Evolutionary conservation across 768 basidiomycete genomes (phyloP).

Genomic region (Saitozyma sp.): DNA sequence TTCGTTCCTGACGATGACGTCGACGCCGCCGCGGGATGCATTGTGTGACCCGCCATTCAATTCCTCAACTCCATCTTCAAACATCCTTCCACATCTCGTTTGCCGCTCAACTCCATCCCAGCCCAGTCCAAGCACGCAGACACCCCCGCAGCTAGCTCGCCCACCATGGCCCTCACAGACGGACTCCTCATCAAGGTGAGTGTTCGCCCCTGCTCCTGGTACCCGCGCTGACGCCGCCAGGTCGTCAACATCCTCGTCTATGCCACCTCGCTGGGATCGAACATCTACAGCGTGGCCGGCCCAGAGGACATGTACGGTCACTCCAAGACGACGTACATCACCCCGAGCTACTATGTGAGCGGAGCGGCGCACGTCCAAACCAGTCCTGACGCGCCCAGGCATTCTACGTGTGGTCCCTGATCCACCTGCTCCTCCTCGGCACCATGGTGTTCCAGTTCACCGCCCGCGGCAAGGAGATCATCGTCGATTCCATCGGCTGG

Average conservation of each 20-base stretch:
- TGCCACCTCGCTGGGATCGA: constrained; percentile 73
- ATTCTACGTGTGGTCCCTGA: constrained; percentile 65
- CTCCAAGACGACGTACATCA: constrained; percentile 69
- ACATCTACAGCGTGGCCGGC: constrained; percentile 79
- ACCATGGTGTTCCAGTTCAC: constrained; percentile 66
- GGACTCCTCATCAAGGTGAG: constrained; percentile 75
- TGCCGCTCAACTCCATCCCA: too few species aligned
- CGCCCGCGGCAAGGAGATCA: constrained; percentile 65
- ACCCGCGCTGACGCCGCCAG: constrained; percentile 15
- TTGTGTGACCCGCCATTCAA: too few species aligned
- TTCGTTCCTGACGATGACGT: constrained; percentile 6
- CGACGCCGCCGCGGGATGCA: too few species aligned
- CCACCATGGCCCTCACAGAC: constrained; percentile 65
- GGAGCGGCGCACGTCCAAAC: neutral
- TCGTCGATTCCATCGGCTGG: constrained; percentile 88
- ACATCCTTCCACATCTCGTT: too few species aligned
- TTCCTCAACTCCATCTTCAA: too few species aligned
- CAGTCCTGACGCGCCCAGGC: constrained; percentile 10
- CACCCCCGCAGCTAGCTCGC: neutral
- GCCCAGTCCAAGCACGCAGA: neutral
- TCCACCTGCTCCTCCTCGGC: constrained; percentile 87
- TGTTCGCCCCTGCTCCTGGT: neutral
- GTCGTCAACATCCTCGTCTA: constrained; percentile 79
- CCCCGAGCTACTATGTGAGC: constrained; percentile 83
- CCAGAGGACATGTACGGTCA: constrained; percentile 58